A percentile compares a stretch with the other conserved stretches of the same genome.
phyloP scores from a whole-genome alignment of 176 grass and related monocot species.

The Alloteropsis semialata region DNA sequence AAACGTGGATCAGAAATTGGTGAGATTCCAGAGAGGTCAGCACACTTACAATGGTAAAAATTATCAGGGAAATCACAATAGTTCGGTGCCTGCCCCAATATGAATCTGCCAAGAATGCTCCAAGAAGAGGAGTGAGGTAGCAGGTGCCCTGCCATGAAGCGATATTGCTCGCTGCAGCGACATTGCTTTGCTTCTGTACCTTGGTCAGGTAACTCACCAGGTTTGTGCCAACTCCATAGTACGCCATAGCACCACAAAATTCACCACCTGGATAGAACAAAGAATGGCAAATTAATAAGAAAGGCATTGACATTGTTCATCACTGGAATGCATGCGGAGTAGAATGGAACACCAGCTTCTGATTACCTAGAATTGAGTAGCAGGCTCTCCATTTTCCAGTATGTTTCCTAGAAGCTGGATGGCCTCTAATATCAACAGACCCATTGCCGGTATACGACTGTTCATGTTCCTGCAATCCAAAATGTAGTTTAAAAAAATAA shows the following conservation, averaged over 20 bases:
- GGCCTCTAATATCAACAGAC: conserved; percentile 7
- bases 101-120: conserved; percentile 73
- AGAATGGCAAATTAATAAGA: background rate
- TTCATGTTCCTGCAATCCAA: background rate
- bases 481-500: background rate
- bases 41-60: conserved; percentile 45
- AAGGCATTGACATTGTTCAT: background rate
- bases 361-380: conserved; percentile 31
- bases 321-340: background rate
- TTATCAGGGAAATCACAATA: conserved; percentile 37
- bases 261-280: conserved; percentile 33
- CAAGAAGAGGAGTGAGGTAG: conserved; percentile 57
- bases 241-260: conserved; percentile 56
- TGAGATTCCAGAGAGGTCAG: no score
- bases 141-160: conserved; percentile 62
- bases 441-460: background rate
- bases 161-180: conserved; percentile 49
- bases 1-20: background rate
- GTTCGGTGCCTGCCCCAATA: conserved; percentile 63
- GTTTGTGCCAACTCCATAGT: conserved; percentile 55
- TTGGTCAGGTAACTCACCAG: conserved; percentile 65
- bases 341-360: background rate
- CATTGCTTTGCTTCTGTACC: conserved; percentile 52
- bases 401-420: background rate
- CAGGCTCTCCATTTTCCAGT: conserved; percentile 39